Conservation (phyloP, 768 basidiomycete genomes). For the Podaxis rugospora region DNA sequence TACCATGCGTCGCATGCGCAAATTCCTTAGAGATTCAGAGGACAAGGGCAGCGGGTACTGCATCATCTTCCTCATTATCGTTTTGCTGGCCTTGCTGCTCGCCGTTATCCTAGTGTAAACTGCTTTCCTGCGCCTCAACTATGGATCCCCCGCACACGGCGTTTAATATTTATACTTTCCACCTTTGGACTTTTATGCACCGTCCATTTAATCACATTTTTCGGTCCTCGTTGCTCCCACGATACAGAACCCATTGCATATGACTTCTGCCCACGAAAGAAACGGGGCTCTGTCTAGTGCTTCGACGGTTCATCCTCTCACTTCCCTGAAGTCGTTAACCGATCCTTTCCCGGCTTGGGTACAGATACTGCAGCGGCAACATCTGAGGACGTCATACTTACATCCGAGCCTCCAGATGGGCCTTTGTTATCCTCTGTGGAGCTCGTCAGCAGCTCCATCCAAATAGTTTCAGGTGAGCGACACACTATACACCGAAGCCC, state of each 20-base stretch:
- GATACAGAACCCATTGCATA: not conserved
- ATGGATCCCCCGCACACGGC: not conserved
- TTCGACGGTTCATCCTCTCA: not conserved
- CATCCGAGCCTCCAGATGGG: slow-evolving; percentile 23
- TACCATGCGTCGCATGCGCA: slow-evolving; percentile 67
- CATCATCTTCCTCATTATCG: slow-evolving; percentile 76
- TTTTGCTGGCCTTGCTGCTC: slow-evolving; percentile 72
- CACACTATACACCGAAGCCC: slow-evolving; percentile 29
- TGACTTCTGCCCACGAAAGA: too few relatives aligned
- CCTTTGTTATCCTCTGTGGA: slow-evolving; percentile 19
- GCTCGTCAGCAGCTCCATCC: not conserved
- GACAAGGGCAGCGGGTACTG: slow-evolving; percentile 91
- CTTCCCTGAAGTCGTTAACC: not conserved
- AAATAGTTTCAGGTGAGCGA: not conserved
- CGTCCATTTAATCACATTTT: not conserved
- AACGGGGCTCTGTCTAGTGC: too few relatives aligned
- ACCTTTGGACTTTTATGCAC: not conserved
- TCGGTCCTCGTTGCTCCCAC: not conserved
- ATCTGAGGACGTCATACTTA: slow-evolving; percentile 34
- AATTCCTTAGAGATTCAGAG: slow-evolving; percentile 84
- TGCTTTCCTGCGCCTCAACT: not conserved
- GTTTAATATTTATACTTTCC: not conserved
- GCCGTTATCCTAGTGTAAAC: slow-evolving; percentile 71
- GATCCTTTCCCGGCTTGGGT: slow-evolving; percentile 25
- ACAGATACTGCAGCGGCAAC: slow-evolving; percentile 33